Base-by-base conservation (phyloP, 441 rosid genomes). In the Hura crepitans region DNA sequence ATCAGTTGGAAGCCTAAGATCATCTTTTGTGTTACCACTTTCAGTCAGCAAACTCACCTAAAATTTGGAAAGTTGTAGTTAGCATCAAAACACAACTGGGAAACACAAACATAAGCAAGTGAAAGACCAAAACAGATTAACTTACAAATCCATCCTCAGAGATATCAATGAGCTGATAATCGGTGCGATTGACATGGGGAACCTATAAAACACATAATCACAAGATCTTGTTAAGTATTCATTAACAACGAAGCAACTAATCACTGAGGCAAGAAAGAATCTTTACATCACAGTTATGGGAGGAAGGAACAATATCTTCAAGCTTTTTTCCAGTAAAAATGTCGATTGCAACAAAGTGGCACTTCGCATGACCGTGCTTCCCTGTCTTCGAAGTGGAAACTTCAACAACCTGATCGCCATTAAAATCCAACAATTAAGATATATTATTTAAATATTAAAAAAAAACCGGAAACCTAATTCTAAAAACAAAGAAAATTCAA, bases 331-430 rank as follows among this genome's bases (percentile, higher is more conserved):
- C 87, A 75, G 75, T 91, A 79, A 91, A 91, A 62, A 91, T 91
- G 61, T 89, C 97, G 53, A 86, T 85, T 20, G 71, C 96, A 22
- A 91, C 92, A 68, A 91, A 91, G 75, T 91, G 97, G 72, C 97
- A 91, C 76, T 87, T 87, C 2, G 97, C 96, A 39, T 91, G 97
- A 63, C 96, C 96, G 12, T 89, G 97, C 84, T 89, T 91, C 3
- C 97, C 96, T 0, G 93, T 87, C 81, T 91, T 89, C 9, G 97
- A 91, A 17, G 93, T 87, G 12, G 92, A 89, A 76, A 89, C 97
- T 73, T 91, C 90, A 50, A 82, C 86, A 30, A 89, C 97, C 96
- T 89, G 77, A 53, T 22, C 11, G 10, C 28, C 20, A 53, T 12
- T 12, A 42, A 42, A 42, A 42, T 42, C 46, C 14, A 42, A 14